Percentiles rank a stretch among this genome's conserved stretches.
These are phyloP conservation scores for Nemania sp. DNA, from an alignment of 2,329 filamentous ascomycete species.

Conservation along the genomic window DNA sequence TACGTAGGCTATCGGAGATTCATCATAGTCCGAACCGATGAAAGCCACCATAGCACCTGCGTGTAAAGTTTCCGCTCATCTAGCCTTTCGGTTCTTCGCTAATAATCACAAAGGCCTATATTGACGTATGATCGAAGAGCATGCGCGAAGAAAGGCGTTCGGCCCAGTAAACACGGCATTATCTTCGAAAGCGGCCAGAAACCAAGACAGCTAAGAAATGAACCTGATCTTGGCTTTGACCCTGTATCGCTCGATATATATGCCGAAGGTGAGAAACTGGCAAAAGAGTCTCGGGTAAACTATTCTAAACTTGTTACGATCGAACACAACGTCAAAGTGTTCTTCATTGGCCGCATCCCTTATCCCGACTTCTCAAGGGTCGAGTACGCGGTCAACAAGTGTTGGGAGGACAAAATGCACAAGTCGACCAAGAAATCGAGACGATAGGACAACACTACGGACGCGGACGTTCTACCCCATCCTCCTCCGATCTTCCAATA, in stretches of 20 bases:
- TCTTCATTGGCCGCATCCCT: conserved; percentile 57
- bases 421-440: conserved; percentile 32
- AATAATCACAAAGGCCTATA: conserved; percentile 51
- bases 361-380: conserved; percentile 48
- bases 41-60: conserved; percentile 60
- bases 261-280: conserved; percentile 50
- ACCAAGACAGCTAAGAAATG: conserved; percentile 44
- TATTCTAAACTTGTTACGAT: conserved; percentile 61
- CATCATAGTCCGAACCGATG: conserved; percentile 56
- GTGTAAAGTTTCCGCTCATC: conserved; percentile 51
- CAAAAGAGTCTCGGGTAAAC: conserved; percentile 58
- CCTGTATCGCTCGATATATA: conserved; percentile 52
- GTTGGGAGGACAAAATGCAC: conserved; percentile 52
- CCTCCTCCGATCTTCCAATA: not conserved
- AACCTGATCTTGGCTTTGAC: conserved; percentile 54
- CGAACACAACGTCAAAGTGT: conserved; percentile 62
- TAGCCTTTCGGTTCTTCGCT: conserved; percentile 3
- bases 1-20: conserved; percentile 59
- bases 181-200: conserved; percentile 47
- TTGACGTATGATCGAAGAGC: conserved; percentile 58
- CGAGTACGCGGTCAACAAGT: conserved; percentile 51
- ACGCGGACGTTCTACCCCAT: conserved; percentile 6
- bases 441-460: conserved; percentile 24
- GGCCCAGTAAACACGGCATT: conserved; percentile 58
- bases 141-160: conserved; percentile 58